A percentile compares a stretch with the other conserved stretches of the same genome.
These are phyloP conservation scores for Aspergillus viridinutans DNA, from an alignment of 2,329 filamentous ascomycete species.

Conservation along the genomic window DNA sequence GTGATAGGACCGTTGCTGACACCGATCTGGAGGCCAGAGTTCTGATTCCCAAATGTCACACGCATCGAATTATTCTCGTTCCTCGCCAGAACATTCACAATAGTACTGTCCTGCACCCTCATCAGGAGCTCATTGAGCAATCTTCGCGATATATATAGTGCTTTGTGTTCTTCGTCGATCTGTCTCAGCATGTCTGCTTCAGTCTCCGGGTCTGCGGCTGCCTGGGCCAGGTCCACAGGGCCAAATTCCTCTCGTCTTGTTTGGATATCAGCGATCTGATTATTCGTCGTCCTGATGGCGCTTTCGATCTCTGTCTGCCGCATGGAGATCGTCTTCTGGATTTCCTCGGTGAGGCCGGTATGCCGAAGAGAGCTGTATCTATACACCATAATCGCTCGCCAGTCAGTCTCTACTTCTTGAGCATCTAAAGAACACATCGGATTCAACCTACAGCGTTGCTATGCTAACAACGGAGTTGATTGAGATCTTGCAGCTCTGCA, in stretches of 20 bases:
- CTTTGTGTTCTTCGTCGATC: background rate
- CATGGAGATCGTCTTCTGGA: background rate
- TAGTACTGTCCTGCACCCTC: background rate
- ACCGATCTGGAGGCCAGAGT: background rate
- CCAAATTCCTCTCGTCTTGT: background rate
- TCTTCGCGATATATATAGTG: background rate
- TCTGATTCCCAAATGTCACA: background rate
- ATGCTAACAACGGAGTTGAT: background rate
- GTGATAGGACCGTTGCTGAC: background rate
- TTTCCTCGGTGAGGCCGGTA: background rate
- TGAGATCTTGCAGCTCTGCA: background rate
- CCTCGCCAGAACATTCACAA: background rate
- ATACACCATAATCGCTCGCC: background rate
- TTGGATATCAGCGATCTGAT: background rate
- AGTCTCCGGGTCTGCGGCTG: background rate
- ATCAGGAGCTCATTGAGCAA: background rate
- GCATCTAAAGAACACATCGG: background rate
- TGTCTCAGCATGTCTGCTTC: background rate
- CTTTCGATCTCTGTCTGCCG: background rate
- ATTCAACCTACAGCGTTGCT: background rate
- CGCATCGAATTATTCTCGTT: background rate
- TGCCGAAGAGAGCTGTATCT: background rate
- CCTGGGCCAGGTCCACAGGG: background rate
- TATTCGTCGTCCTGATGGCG: background rate
- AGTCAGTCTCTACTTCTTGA: background rate